phyloP scores from a whole-genome alignment of 306 rosid genomes.

The Fagus sylvatica region DNA sequence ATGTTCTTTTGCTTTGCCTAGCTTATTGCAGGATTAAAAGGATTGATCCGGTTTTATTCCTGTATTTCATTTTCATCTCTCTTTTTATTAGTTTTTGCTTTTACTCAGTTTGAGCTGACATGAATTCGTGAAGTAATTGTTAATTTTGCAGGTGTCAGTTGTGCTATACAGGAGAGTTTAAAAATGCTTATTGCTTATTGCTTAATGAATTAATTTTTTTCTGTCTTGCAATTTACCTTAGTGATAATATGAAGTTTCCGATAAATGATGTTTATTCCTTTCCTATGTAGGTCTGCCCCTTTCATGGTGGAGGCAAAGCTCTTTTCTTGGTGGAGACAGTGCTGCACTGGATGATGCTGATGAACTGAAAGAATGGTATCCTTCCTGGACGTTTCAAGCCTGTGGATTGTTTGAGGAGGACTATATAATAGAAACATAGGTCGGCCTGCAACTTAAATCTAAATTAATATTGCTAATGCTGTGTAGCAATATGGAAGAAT shows the following conservation, averaged over 20 bases:
- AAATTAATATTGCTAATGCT: neutral
- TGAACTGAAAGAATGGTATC: slow-evolving; percentile 19
- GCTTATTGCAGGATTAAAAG: slow-evolving; percentile 42
- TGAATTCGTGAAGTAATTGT: slow-evolving; percentile 40
- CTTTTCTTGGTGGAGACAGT: slow-evolving; percentile 26
- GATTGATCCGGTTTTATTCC: slow-evolving; percentile 27
- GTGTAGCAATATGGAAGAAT: neutral
- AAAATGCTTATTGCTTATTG: slow-evolving; percentile 20
- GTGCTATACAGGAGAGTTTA: slow-evolving; percentile 47
- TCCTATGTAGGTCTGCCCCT: slow-evolving; percentile 34
- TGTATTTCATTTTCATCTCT: slow-evolving; percentile 15
- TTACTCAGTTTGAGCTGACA: slow-evolving; percentile 25
- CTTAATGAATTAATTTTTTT: neutral
- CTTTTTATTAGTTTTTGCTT: slow-evolving; percentile 18
- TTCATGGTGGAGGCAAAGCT: too few species aligned
- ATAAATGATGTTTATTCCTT: neutral
- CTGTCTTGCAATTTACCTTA: neutral
- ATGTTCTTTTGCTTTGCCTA: slow-evolving; percentile 26
- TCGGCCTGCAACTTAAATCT: neutral
- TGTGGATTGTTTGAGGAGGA: neutral
- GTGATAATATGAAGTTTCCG: slow-evolving; percentile 19
- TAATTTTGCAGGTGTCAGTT: slow-evolving; percentile 72
- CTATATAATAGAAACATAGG: neutral
- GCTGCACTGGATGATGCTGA: neutral
- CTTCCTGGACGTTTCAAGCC: neutral